Base-by-base conservation (phyloP, 768 basidiomycete genomes). In the Favolaschia claudopus region DNA sequence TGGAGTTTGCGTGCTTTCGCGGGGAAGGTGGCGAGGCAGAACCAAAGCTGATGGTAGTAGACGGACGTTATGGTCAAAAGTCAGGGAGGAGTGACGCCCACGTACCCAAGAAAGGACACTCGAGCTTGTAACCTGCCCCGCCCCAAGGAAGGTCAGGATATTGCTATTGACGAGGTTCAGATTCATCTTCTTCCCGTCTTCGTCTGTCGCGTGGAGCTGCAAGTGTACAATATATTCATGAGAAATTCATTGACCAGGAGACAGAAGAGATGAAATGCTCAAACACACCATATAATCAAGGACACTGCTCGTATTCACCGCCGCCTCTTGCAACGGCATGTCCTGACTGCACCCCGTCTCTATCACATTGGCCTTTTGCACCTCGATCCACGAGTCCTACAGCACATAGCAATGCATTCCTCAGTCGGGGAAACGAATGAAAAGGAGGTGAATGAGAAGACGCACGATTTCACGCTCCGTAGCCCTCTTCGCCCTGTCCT, bases 1-100 rank as follows among this genome's bases (percentile, higher is more conserved):
- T 63, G 49, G 7, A 63, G 32, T 34, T 58, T 63, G 17, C 56
- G 55, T 14, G 61, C 61, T 27, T 63, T 46, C 3, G 8, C 43
- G 1, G 60, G 60, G 20, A 57, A 62, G 1, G 60, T 57, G 12
- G 60, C 43, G n/a, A 62, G 55, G n/a, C 55, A 57, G 28, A 36
- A 62, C 60, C 60, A 62, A 0, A 62, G 43, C 60, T 62, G 37
- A 4, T n/a, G n/a, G n/a, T n/a, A n/a, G n/a, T n/a, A n/a, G n/a
- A n/a, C n/a, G n/a, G n/a, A n/a, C n/a, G n/a, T n/a, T n/a, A n/a
- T n/a, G n/a, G n/a, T n/a, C n/a, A 24, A 7, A 10, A 10, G 24
- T 22, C n/a, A n/a, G n/a, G n/a, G n/a, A n/a, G n/a, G n/a, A 1
- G 14, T n/a, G 13, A 45, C n/a, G n/a, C n/a, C n/a, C n/a, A 31